A percentile compares a stretch with the other conserved stretches of the same genome.
Conservation (phyloP, 305 asterid species). For the Solanum hybrid region DNA sequence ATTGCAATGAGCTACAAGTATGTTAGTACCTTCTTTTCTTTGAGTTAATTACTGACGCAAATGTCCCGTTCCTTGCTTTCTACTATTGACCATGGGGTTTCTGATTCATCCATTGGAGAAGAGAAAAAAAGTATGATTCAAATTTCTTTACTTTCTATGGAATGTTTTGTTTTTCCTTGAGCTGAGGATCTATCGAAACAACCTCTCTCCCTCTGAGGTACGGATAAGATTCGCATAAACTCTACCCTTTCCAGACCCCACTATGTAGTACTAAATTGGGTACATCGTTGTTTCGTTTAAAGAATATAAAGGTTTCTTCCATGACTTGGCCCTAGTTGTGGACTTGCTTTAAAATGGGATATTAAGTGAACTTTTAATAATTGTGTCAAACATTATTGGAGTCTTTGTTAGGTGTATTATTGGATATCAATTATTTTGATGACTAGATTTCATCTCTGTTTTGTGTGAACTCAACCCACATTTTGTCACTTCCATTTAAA, state of each 20-base stretch:
- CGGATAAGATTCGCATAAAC: accelerated
- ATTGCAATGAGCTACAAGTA: background rate
- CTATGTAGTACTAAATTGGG: background rate
- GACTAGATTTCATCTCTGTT: background rate
- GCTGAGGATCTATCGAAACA: background rate
- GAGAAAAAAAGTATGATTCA: background rate
- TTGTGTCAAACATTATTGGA: background rate
- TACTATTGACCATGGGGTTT: background rate
- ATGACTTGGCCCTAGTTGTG: background rate
- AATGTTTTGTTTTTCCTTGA: background rate
- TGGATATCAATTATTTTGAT: slow-evolving; percentile 2
- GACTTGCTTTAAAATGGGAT: background rate
- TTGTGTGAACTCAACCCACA: background rate
- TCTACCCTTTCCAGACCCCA: background rate
- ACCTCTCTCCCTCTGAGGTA: background rate
- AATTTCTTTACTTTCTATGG: background rate
- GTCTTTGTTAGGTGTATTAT: background rate
- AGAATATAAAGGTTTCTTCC: background rate
- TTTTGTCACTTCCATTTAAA: background rate
- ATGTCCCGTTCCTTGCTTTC: background rate
- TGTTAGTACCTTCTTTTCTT: background rate
- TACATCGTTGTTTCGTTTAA: background rate
- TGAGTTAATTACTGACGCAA: background rate
- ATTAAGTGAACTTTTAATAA: background rate
- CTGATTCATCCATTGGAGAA: background rate